Evolutionary conservation across 1,284 basidiomycete species (phyloP).

Genomic region (Trichosporon sp.): DNA sequence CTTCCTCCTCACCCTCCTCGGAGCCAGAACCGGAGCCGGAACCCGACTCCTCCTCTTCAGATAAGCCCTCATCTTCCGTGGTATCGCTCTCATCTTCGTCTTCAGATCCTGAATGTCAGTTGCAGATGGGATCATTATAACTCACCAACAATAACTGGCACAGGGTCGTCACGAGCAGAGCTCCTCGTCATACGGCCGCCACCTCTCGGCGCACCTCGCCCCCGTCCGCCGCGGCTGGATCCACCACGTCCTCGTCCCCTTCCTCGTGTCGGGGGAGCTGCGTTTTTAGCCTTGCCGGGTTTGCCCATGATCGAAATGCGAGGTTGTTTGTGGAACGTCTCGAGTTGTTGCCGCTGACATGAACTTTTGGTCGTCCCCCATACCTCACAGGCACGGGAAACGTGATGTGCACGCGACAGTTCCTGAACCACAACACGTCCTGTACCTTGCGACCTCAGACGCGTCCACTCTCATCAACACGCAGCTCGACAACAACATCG

Average conservation of each 20-base stretch:
- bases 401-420: constrained; percentile 22
- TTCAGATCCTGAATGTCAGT: constrained; percentile 29
- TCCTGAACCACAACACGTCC: constrained; percentile 12
- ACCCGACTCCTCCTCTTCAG: constrained; percentile 11
- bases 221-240: constrained; percentile 18
- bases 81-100: constrained; percentile 38
- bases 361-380: constrained; percentile 13
- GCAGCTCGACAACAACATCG: constrained; percentile 24
- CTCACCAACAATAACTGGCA: constrained; percentile 26
- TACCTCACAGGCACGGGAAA: constrained; percentile 17
- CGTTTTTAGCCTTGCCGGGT: constrained; percentile 32
- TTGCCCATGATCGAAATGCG: constrained; percentile 29
- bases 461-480: constrained; percentile 21
- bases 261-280: constrained; percentile 21
- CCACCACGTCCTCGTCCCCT: constrained; percentile 27
- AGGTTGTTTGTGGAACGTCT: constrained; percentile 15
- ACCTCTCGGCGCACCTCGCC: constrained; percentile 22
- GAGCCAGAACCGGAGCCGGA: constrained; percentile 34
- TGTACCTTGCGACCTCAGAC: constrained; percentile 21
- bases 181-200: constrained; percentile 11
- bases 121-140: background rate
- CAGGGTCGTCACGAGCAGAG: constrained; percentile 19
- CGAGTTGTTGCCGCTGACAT: constrained; percentile 4
- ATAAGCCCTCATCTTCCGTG: constrained; percentile 6
- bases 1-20: constrained; percentile 47